Base-by-base conservation (phyloP, 257 asterid genomes). In the Coffea eugenioides region DNA sequence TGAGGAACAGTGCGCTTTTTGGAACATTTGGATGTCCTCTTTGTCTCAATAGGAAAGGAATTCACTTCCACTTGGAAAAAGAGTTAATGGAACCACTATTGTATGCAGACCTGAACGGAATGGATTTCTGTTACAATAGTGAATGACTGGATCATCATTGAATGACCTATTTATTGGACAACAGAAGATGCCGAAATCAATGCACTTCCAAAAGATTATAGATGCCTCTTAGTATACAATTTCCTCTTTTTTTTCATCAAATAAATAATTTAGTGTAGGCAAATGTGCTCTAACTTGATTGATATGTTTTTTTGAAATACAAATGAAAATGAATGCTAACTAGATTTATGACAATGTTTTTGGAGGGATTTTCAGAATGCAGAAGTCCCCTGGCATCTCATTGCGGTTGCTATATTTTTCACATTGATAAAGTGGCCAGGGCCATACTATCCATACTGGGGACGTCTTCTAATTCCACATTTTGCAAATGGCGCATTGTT, bases 401-500 rank as follows among this genome's bases (percentile, higher is more conserved):
- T 95, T 78, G 85, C 83, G 70, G 64, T 91, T 74, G 78, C 82
- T 25, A 64, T 85, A 75, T 88, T 92, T 79, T 95, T 90, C 84
- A 85, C 92, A 8, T 48, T 95, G 86, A 85, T 95, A 80, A 95
- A 95, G 84, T 78, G 89, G 83, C 94, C 96, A 3, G 99, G 99
- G 34, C 99, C 99, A 34, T 93, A 90, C 87, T 95, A 95, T 84
- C 97, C 97, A 54, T 93, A 93, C 64, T 95, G 97, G 97, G 99
- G 99, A 23, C 95, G 99, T 41, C 82, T 95, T 76, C 83, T 95
- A 71, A 87, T 95, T 76, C 99, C 99, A 14, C 97, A 93, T 85
- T 83, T 95, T 23, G 98, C 97, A 64, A 95, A 93, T 79, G 99
- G 98, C 56, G 97, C 87, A 74, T 68, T 95, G 48, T 90, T 85